Evolutionary conservation across 106 monocot species (phyloP), one percentile per base, ranked within the genome.

Genomic region (Phalaenopsis aphrodite): DNA sequence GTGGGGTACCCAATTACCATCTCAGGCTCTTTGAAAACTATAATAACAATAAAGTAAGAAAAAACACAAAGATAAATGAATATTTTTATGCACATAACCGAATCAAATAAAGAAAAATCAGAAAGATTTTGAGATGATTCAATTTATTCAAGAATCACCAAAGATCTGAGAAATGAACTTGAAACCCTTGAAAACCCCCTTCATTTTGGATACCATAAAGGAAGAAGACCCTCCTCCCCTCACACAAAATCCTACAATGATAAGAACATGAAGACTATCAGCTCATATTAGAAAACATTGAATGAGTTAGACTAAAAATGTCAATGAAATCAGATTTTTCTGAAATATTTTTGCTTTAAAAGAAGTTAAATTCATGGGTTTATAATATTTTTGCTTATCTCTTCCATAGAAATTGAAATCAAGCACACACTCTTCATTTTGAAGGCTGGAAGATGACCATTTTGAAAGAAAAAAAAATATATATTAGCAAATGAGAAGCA

Each of bases 1-100:
- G 95, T 96, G 57, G 95, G 95, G 74, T 83, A 91, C 5, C 95
- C 95, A 81, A 96, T 96, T 75, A 91, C 93, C 89, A 96, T 88
- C 81, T 96, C 93, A 78, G 88, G 95, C 48, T 96, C 91, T 81
- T 91, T 96, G 56, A 82, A 75, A 48, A 85, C 91, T 96, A 85
- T 66, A 65, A 52, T 14, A 52, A 52, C 52, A 52, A 3, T 12
- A 52, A 52, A 12, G 52, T 30, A 30, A 9, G 48, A 48, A 56
- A 6, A 76, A 52, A 24, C 3, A 74, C 5, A 55, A 56, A 68
- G 67, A 15, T 41, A 30, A 1, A 58, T 57, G 10, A 66, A 42
- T 15, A 23, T 41, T 66, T 48, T 77, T n/a, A 58, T 81, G 18
- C 24, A 71, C 55, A 15, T 8, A 46, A 30, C 8, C 12, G 14